Conservation (phyloP, 371 early-diverging fungal genomes). For the Mucor plumbeus region DNA sequence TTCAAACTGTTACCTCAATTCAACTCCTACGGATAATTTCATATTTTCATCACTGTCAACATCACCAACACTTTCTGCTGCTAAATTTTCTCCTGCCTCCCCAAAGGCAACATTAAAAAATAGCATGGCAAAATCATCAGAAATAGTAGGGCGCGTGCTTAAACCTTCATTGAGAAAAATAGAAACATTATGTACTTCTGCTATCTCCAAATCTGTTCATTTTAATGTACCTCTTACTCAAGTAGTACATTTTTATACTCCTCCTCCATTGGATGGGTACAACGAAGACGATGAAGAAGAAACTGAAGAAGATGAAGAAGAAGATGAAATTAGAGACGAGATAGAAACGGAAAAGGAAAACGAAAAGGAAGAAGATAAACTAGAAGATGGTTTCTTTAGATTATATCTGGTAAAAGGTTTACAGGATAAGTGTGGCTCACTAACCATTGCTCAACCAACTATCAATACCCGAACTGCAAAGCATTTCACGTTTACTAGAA, state of each 20-base stretch:
- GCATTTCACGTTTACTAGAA: neutral
- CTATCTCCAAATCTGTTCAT: constrained; percentile 57
- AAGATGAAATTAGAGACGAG: neutral
- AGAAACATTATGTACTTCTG: neutral
- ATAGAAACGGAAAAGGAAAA: constrained; percentile 6
- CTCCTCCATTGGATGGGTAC: neutral
- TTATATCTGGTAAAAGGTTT: constrained; percentile 31
- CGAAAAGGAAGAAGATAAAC: constrained; percentile 24
- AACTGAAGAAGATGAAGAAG: neutral
- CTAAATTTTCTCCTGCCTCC: neutral
- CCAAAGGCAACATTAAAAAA: neutral
- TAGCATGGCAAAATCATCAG: neutral
- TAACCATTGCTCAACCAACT: neutral
- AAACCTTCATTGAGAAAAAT: constrained; percentile 1
- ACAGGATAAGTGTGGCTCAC: constrained; percentile 4
- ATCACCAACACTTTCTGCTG: neutral
- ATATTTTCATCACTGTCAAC: neutral
- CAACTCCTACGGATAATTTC: neutral
- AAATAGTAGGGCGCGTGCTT: neutral
- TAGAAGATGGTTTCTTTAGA: constrained; percentile 34
- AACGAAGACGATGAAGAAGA: constrained; percentile 26
- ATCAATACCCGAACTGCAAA: neutral
- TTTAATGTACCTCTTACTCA: constrained; percentile 60
- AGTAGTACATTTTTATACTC: constrained; percentile 43
- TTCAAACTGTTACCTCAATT: constrained; percentile 2